Evolutionary conservation across 106 monocot species (phyloP), one percentile per base, ranked within the genome.

Genomic region (Platanthera zijinensis): DNA sequence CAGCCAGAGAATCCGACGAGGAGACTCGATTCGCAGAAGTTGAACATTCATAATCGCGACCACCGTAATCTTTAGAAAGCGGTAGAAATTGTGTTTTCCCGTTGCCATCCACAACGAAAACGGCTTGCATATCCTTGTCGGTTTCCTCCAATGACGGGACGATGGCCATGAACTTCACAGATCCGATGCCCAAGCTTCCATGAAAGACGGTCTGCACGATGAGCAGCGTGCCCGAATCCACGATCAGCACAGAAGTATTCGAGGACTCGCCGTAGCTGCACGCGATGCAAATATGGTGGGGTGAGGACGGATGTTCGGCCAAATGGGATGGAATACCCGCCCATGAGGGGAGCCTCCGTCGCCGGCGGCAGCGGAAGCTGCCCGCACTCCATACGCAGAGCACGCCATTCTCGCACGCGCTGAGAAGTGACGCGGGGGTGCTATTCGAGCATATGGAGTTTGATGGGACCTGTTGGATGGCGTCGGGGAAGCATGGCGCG

Each of bases 341-440:
- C 94, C 91, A 94, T 0, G 87, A 82, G 0, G 94, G 94, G 11
- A 94, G 77, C 22, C 78, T 81, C n/a, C 97, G 70, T 17, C 94
- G 80, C 51, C 86, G 82, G n/a, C 83, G 80, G 78, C 97, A 92
- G n/a, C 85, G 83, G 32, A 82, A 84, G 74, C 78, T 81, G 21
- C 76, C 78, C 13, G 76, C 66, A 76, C 75, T 81, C 90, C 92
- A 96, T 30, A 83, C 76, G 83, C 93, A 96, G 70, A 96, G 82
- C 13, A 90, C 87, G n/a, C 85, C 88, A 28, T 87, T 83, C 50
- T 79, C n/a, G 76, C 89, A 94, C 10, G 81, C 88, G 80, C 86
- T 88, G 56, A 94, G 39, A 10, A 97, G 78, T 25, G 64, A n/a
- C 8, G 76, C 57, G 71, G 84, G 49, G 50, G 49, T 8, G 48